Conservation (phyloP, 164 flowering plant species). For the Umbellularia californica region DNA sequence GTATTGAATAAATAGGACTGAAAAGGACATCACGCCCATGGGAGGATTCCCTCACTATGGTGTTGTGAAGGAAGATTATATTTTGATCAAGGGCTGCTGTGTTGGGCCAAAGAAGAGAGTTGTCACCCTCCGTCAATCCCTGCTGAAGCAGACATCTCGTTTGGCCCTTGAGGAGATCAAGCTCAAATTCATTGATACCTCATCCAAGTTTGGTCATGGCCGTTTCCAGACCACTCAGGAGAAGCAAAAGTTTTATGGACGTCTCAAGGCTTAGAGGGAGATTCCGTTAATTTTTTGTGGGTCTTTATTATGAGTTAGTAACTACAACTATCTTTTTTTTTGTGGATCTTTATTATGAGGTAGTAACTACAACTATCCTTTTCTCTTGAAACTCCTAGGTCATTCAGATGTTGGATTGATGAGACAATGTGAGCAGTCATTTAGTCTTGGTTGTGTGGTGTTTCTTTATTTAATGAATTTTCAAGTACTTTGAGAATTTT, state of each 20-base stretch:
- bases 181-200: constrained; percentile 17
- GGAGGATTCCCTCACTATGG: constrained; percentile 23
- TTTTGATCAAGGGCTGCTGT: constrained; percentile 16
- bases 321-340: not conserved
- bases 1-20: constrained; percentile 10
- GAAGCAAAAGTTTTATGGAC: constrained; percentile 22
- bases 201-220: constrained; percentile 28
- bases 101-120: constrained; percentile 20
- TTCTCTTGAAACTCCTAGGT: too few species aligned
- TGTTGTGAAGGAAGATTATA: constrained; percentile 17
- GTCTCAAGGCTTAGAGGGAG: constrained; percentile 6
- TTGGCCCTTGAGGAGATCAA: constrained; percentile 47
- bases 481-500: too few species aligned
- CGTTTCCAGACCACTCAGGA: constrained; percentile 19
- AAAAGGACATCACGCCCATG: constrained; percentile 18
- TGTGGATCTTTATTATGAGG: not conserved
- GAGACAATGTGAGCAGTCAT: too few species aligned
- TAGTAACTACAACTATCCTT: not conserved
- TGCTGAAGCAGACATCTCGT: constrained; percentile 25
- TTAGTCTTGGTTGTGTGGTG: too few species aligned
- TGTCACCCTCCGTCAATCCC: constrained; percentile 15
- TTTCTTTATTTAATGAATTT: too few species aligned
- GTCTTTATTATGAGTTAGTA: not conserved
- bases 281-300: not conserved
- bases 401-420: too few species aligned